Conservation (phyloP, 495 filamentous ascomycete genomes). For the Aspergillus olivimuriae region DNA sequence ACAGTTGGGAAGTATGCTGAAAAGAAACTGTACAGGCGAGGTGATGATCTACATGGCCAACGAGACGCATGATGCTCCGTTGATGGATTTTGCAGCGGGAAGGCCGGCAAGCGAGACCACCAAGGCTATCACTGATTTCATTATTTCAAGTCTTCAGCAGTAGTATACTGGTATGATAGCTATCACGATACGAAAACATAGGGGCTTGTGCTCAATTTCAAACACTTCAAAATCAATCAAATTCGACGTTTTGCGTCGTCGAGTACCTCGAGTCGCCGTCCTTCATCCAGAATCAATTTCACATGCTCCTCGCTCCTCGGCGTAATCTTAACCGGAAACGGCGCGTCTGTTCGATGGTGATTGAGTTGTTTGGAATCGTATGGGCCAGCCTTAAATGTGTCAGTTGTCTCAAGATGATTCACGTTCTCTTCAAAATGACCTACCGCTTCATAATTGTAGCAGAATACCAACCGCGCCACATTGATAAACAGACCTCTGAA, state of each 20-base stretch:
- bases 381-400: constrained; percentile 9
- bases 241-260: neutral
- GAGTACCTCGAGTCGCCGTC: neutral
- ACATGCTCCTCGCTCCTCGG: constrained; percentile 18
- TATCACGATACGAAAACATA: too few relatives aligned
- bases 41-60: constrained; percentile 11
- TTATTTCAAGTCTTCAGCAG: neutral
- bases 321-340: constrained; percentile 21
- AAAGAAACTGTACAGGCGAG: constrained; percentile 4
- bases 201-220: too few relatives aligned
- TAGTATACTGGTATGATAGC: neutral
- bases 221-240: too few relatives aligned
- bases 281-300: constrained; percentile 14
- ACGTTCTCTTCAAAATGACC: neutral
- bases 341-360: constrained; percentile 17
- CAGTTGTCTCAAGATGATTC: neutral
- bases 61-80: constrained; percentile 21
- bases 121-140: neutral
- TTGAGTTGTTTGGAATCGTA: constrained; percentile 16
- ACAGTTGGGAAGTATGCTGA: constrained; percentile 10
- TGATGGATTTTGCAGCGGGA: constrained; percentile 19
- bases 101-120: constrained; percentile 1
- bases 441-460: constrained; percentile 34
- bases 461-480: constrained; percentile 36
- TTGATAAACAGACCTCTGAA: constrained; percentile 36